These are phyloP conservation scores for Elsinoe batatas DNA, from an alignment of 2,329 filamentous ascomycete genomes.

Conservation along the genomic window DNA sequence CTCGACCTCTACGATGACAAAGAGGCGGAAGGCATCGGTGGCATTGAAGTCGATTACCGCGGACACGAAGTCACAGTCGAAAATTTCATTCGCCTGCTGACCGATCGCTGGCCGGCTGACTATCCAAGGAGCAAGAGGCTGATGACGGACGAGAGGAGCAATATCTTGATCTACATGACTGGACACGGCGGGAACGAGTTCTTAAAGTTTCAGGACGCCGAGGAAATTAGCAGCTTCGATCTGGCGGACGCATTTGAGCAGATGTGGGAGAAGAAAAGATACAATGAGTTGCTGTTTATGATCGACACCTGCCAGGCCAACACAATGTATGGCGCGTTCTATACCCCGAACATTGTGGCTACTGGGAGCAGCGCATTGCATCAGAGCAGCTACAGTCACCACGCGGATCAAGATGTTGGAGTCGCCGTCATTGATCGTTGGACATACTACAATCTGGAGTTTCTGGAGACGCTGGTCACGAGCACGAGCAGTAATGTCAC, in stretches of 20 bases:
- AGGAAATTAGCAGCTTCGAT: slow-evolving; percentile 95
- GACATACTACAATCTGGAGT: slow-evolving; percentile 97
- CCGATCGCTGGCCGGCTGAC: slow-evolving; percentile 86
- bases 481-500: slow-evolving; percentile 82
- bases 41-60: slow-evolving; percentile 92
- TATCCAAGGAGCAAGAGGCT: slow-evolving; percentile 91
- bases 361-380: slow-evolving; percentile 95
- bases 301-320: slow-evolving; percentile 99
- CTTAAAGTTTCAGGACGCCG: slow-evolving; percentile 93
- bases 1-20: slow-evolving; percentile 97
- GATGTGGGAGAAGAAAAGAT: slow-evolving; percentile 99
- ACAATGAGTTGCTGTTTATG: slow-evolving; percentile 97
- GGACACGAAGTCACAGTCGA: slow-evolving; percentile 98
- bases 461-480: slow-evolving; percentile 80
- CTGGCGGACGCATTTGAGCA: slow-evolving; percentile 95
- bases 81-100: slow-evolving; percentile 93
- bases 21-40: slow-evolving; percentile 25
- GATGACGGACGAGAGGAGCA: slow-evolving; percentile 88
- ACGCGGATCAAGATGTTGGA: slow-evolving; percentile 94
- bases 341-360: slow-evolving; percentile 95
- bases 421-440: slow-evolving; percentile 97
- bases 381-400: slow-evolving; percentile 93
- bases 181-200: slow-evolving; percentile 97
- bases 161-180: slow-evolving; percentile 98
- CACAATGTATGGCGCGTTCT: slow-evolving; percentile 97